A percentile compares a stretch with the other conserved stretches of the same genome.
These are phyloP conservation scores for Aristolochia californica DNA, from an alignment of 164 flowering plant species.

Conservation along the genomic window DNA sequence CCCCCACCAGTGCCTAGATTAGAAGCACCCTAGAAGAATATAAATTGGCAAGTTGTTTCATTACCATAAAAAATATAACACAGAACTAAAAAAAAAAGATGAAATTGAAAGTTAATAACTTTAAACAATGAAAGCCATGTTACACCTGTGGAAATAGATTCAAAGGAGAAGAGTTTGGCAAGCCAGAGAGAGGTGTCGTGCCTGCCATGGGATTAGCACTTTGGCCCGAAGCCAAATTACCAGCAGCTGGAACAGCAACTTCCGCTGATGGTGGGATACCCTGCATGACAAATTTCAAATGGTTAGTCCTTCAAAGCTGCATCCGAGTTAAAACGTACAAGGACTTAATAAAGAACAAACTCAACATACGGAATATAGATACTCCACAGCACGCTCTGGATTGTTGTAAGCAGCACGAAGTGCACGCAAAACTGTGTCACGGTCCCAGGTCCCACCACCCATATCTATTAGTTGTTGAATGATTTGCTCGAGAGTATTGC, in stretches of 20 bases:
- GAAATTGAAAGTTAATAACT: background rate
- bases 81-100: background rate
- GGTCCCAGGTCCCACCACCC: constrained; percentile 97
- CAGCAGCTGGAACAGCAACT: constrained; percentile 56
- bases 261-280: constrained; percentile 89
- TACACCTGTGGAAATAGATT: constrained; percentile 92
- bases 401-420: constrained; percentile 96
- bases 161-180: constrained; percentile 79
- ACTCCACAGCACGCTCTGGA: constrained; percentile 96
- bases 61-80: background rate
- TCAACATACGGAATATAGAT: constrained; percentile 73
- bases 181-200: constrained; percentile 50
- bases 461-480: constrained; percentile 84
- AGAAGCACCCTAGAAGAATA: constrained; percentile 40
- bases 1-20: constrained; percentile 42
- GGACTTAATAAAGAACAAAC: background rate
- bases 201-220: constrained; percentile 16
- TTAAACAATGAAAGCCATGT: background rate
- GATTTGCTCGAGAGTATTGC: constrained; percentile 59
- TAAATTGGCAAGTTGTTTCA: background rate
- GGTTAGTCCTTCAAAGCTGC: too few species aligned
- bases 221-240: constrained; percentile 23
- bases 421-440: constrained; percentile 82
- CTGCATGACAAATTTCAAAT: constrained; percentile 22
- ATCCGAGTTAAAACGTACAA: too few species aligned